A percentile compares a stretch with the other conserved stretches of the same genome.
phyloP scores from a whole-genome alignment of 352 stramenopile genomes.

The Phytophthora tubulina region DNA sequence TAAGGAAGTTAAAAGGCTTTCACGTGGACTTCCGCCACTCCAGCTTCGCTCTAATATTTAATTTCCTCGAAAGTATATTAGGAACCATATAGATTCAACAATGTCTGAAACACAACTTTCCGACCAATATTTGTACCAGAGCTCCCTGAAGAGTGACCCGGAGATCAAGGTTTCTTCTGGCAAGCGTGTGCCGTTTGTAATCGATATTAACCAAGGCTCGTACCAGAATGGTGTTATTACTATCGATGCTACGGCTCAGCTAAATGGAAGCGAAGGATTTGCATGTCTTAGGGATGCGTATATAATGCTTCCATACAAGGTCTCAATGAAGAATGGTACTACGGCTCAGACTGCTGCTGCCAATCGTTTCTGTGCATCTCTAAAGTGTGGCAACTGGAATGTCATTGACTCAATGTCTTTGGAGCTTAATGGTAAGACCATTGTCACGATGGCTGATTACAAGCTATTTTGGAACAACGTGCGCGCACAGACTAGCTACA shows the following conservation, averaged over 20 bases:
- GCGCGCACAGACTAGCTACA: not conserved
- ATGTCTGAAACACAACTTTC: constrained; percentile 27
- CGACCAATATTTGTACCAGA: constrained; percentile 22
- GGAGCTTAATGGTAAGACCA: not conserved
- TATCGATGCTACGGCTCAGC: constrained; percentile 18
- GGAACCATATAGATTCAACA: constrained; percentile 15
- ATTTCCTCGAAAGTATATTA: constrained; percentile 16
- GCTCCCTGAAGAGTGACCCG: not conserved
- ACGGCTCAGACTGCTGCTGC: not conserved
- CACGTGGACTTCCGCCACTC: no score
- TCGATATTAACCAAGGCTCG: constrained; percentile 17
- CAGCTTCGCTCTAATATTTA: no score
- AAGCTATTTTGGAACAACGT: not conserved
- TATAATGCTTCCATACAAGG: constrained; percentile 18
- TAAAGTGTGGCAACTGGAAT: constrained; percentile 25
- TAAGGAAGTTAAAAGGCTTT: no score
- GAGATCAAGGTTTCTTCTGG: not conserved
- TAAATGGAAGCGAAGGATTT: constrained; percentile 21
- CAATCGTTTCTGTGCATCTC: constrained; percentile 3
- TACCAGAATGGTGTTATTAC: constrained; percentile 27
- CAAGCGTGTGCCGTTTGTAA: constrained; percentile 11
- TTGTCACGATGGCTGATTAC: not conserved
- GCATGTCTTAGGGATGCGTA: constrained; percentile 8
- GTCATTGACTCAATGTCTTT: constrained; percentile 19
- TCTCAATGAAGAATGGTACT: constrained; percentile 15